Percentiles rank a stretch among this genome's conserved stretches.
These are phyloP conservation scores for Cicer chorassanicum DNA, from an alignment of 306 rosid genomes.

Conservation along the genomic window DNA sequence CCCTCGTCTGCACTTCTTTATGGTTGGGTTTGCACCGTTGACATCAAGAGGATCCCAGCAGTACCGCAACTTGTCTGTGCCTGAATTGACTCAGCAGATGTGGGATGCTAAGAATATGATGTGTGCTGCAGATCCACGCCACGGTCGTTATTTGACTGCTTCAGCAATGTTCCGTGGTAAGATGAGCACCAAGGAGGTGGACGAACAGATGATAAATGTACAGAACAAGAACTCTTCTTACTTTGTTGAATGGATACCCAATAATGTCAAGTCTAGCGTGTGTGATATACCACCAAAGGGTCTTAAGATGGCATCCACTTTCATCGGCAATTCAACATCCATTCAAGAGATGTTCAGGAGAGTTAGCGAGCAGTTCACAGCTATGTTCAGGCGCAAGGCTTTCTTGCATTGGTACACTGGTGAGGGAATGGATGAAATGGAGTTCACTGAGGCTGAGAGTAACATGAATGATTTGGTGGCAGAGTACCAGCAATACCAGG, in stretches of 20 bases:
- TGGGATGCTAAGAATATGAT: conserved; percentile 70
- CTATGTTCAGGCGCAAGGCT: conserved; percentile 86
- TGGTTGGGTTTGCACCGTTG: conserved; percentile 92
- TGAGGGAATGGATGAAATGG: conserved; percentile 97
- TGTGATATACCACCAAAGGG: conserved; percentile 90
- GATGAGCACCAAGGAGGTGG: conserved; percentile 94
- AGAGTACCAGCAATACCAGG: conserved; percentile 92
- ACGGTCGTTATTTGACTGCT: conserved; percentile 82
- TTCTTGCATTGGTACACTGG: conserved; percentile 87
- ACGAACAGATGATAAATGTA: conserved; percentile 83
- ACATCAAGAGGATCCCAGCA: conserved; percentile 93
- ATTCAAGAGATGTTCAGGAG: conserved; percentile 93
- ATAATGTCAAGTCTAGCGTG: conserved; percentile 85
- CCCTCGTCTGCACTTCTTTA: conserved; percentile 89
- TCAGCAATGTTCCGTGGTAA: conserved; percentile 92
- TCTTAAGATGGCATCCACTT: conserved; percentile 75
- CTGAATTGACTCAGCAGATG: conserved; percentile 63
- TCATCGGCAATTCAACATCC: conserved; percentile 79
- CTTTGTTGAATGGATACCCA: conserved; percentile 89
- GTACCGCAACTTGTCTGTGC: conserved; percentile 68
- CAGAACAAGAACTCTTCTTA: conserved; percentile 91
- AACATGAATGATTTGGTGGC: conserved; percentile 92
- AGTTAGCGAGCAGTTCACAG: conserved; percentile 93
- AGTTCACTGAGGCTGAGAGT: conserved; percentile 87
- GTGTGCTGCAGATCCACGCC: conserved; percentile 95